Evolutionary conservation across 805 yeast genomes (phyloP).

Genomic region (Candida chauliodis): DNA sequence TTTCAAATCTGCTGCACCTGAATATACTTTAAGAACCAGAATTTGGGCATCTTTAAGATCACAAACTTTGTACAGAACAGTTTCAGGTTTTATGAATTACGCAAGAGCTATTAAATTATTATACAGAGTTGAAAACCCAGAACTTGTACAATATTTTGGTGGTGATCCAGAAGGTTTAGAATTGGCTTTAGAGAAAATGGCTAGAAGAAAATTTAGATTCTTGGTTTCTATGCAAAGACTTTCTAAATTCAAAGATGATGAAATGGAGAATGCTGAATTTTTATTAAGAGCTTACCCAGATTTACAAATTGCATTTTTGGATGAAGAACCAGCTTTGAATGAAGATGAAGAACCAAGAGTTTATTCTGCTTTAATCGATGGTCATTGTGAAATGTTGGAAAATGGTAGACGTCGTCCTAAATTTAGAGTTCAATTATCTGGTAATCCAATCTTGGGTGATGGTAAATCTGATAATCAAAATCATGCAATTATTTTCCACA

Average conservation of each 20-base stretch:
- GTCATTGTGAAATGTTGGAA: slow-evolving; percentile 57
- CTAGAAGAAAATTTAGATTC: slow-evolving; percentile 59
- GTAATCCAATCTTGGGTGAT: slow-evolving; percentile 80
- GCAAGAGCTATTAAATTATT: slow-evolving; percentile 45
- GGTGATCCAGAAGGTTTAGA: slow-evolving; percentile 97
- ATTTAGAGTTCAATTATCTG: slow-evolving; percentile 63
- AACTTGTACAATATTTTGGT: slow-evolving; percentile 84
- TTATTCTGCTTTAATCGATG: slow-evolving; percentile 69
- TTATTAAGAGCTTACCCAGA: slow-evolving; percentile 65
- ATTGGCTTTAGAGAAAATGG: slow-evolving; percentile 82
- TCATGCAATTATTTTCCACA: slow-evolving; percentile 65
- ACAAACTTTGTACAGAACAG: slow-evolving; percentile 45
- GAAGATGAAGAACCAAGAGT: slow-evolving; percentile 44
- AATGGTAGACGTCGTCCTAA: slow-evolving; percentile 60
- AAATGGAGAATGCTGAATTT: slow-evolving; percentile 56
- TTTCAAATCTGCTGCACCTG: slow-evolving; percentile 46
- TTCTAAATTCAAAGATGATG: slow-evolving; percentile 51
- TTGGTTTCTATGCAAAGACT: slow-evolving; percentile 65
- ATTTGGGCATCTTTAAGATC: slow-evolving; percentile 48
- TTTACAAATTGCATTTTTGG: slow-evolving; percentile 60
- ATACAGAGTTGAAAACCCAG: slow-evolving; percentile 44
- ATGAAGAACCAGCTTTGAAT: slow-evolving; percentile 43
- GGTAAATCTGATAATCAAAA: slow-evolving; percentile 85
- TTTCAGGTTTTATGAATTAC: slow-evolving; percentile 46
- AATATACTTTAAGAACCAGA: slow-evolving; percentile 44